phyloP scores from a whole-genome alignment of 2,329 filamentous ascomycete genomes.

The Xylariaceae sp. region DNA sequence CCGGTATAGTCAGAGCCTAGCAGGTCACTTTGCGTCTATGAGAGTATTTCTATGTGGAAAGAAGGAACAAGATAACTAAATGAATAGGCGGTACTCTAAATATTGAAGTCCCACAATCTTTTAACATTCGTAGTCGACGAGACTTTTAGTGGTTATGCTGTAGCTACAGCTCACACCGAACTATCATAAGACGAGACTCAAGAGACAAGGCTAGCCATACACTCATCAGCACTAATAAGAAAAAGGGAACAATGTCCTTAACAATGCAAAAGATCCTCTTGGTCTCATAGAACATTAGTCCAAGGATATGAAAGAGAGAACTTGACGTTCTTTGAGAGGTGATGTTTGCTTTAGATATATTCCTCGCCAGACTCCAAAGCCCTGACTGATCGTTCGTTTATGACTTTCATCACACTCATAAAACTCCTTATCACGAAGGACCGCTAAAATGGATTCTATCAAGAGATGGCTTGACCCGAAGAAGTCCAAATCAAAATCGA shows the following conservation, averaged over 20 bases:
- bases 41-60: too few relatives aligned
- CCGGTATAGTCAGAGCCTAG: too few relatives aligned
- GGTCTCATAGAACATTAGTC: too few relatives aligned
- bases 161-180: too few relatives aligned
- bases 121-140: too few relatives aligned
- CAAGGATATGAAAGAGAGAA: too few relatives aligned
- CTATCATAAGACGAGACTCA: too few relatives aligned
- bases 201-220: background rate
- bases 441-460: conserved; percentile 28
- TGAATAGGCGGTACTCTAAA: too few relatives aligned
- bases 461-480: conserved; percentile 17
- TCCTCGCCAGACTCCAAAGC: background rate
- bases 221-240: background rate
- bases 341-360: background rate
- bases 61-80: too few relatives aligned
- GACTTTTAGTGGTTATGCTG: too few relatives aligned
- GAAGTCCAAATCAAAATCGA: conserved; percentile 7
- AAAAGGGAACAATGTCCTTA: conserved; percentile 7
- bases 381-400: background rate
- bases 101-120: too few relatives aligned
- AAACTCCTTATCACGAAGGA: background rate
- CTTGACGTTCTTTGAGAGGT: background rate
- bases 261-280: background rate
- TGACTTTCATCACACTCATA: background rate
- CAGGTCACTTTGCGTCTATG: too few relatives aligned